Conservation (phyloP, 176 grass and related monocot species). For the Cenchrus fungigraminus region DNA sequence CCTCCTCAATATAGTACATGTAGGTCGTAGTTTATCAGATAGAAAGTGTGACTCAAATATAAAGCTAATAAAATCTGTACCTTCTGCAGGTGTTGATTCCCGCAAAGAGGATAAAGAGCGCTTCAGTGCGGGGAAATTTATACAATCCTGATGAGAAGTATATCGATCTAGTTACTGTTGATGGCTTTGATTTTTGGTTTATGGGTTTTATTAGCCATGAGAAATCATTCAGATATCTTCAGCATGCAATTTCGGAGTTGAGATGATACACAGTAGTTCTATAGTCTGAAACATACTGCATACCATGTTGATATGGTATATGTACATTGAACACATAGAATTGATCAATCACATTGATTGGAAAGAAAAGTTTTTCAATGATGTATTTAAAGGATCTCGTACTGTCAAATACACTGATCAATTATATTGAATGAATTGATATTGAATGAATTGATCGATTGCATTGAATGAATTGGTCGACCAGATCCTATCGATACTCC, state of each 20-base stretch:
- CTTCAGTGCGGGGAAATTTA: slow-evolving; percentile 58
- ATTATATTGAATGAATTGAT: background rate
- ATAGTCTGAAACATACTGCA: slow-evolving; percentile 25
- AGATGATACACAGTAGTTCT: slow-evolving; percentile 39
- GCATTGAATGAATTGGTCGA: too few species aligned
- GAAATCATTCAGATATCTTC: slow-evolving; percentile 64
- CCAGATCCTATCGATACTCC: background rate
- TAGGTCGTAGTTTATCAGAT: slow-evolving; percentile 6
- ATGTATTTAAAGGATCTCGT: background rate
- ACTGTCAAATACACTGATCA: background rate
- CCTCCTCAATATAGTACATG: background rate
- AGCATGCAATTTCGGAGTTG: slow-evolving; percentile 44
- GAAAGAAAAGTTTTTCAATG: background rate
- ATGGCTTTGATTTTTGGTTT: slow-evolving; percentile 95
- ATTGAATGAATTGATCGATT: background rate
- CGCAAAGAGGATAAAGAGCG: slow-evolving; percentile 57
- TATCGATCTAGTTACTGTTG: slow-evolving; percentile 73
- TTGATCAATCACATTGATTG: slow-evolving; percentile 29
- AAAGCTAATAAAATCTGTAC: slow-evolving; percentile 36
- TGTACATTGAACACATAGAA: slow-evolving; percentile 42
- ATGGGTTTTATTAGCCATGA: slow-evolving; percentile 73
- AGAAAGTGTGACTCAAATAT: background rate
- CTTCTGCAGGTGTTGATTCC: slow-evolving; percentile 72
- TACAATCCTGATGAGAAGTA: slow-evolving; percentile 90
- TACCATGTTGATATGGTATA: slow-evolving; percentile 53